A percentile compares a stretch with the other conserved stretches of the same genome.
phyloP scores from a whole-genome alignment of 805 yeast species.

The Candida coquimbonensis region DNA sequence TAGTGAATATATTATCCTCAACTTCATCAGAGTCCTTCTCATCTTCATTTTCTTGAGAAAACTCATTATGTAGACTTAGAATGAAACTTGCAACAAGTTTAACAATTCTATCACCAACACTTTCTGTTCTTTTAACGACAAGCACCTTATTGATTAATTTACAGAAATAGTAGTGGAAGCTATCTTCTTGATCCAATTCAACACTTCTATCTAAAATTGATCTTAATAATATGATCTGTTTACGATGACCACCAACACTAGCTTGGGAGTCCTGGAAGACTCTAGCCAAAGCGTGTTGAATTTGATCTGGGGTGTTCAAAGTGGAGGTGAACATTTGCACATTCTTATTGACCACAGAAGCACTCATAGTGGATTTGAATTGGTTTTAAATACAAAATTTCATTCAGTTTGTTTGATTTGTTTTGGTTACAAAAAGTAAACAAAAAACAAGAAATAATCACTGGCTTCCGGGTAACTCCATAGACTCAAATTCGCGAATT shows the following conservation, averaged over 20 bases:
- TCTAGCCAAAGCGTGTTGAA: slow-evolving; percentile 46
- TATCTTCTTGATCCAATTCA: slow-evolving; percentile 44
- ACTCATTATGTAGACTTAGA: slow-evolving; percentile 32
- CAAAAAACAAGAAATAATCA: background rate
- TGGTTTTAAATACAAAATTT: too few species aligned
- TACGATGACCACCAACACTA: slow-evolving; percentile 69
- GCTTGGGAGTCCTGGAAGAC: slow-evolving; percentile 77
- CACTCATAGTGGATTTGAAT: slow-evolving; percentile 2
- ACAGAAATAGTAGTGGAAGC: slow-evolving; percentile 55
- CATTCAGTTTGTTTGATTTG: background rate
- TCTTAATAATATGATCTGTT: slow-evolving; percentile 57
- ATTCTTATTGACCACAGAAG: slow-evolving; percentile 14
- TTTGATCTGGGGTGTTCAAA: slow-evolving; percentile 27
- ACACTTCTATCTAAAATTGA: slow-evolving; percentile 51
- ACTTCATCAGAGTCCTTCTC: slow-evolving; percentile 20
- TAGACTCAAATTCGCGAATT: background rate
- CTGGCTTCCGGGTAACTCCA: background rate
- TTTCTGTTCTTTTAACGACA: slow-evolving; percentile 60
- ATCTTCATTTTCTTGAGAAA: slow-evolving; percentile 20
- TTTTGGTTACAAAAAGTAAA: background rate
- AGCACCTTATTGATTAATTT: slow-evolving; percentile 58
- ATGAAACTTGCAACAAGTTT: slow-evolving; percentile 59
- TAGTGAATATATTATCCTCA: slow-evolving; percentile 32
- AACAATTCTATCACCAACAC: slow-evolving; percentile 68
- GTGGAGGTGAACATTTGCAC: slow-evolving; percentile 5